Conservation (phyloP, 352 stramenopile species). For the Thalassiosira ordinaria region DNA sequence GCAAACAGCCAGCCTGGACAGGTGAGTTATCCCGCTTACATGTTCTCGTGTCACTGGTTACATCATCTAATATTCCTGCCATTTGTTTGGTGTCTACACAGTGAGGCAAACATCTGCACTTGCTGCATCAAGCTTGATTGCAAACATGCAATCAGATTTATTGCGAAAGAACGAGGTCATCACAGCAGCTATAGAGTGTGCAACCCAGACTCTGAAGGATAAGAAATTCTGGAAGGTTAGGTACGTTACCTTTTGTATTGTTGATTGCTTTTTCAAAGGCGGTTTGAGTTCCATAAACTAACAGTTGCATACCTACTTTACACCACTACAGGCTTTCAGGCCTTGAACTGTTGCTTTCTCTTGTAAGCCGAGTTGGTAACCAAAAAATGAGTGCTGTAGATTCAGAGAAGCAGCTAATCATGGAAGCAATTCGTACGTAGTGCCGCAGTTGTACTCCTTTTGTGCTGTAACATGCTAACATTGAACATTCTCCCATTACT, state of each 20-base stretch:
- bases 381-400: conserved; percentile 32
- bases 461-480: too few relatives aligned
- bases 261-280: background rate
- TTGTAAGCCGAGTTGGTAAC: conserved; percentile 67
- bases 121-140: conserved; percentile 59
- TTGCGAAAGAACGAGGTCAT: conserved; percentile 59
- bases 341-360: conserved; percentile 64
- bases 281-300: background rate
- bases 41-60: background rate
- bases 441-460: too few relatives aligned
- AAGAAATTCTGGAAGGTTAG: conserved; percentile 84
- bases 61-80: conserved; percentile 8
- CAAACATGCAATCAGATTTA: conserved; percentile 40
- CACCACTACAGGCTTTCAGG: conserved; percentile 48
- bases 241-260: conserved; percentile 17
- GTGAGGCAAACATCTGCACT: conserved; percentile 65
- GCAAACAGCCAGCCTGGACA: conserved; percentile 75
- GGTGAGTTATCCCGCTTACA: conserved; percentile 4
- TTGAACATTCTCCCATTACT: background rate
- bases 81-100: conserved; percentile 2
- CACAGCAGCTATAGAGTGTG: conserved; percentile 56
- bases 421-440: conserved; percentile 69
- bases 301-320: conserved; percentile 12
- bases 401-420: conserved; percentile 56
- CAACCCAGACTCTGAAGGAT: conserved; percentile 66